phyloP scores from a whole-genome alignment of 441 rosid species.

The Hura crepitans region DNA sequence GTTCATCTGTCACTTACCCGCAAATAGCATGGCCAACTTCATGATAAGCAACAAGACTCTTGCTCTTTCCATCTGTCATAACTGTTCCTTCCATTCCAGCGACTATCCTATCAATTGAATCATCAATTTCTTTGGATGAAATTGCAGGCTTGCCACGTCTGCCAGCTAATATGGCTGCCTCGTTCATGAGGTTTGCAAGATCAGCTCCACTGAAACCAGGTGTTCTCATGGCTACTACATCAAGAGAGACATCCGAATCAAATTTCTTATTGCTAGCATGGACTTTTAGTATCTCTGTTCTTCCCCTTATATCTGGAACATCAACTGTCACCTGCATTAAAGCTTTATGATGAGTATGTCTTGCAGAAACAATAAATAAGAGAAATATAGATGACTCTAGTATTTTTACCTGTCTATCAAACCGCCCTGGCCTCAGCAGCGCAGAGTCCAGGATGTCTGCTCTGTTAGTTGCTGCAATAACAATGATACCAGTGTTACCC shows the following conservation, averaged over 20 bases:
- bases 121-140: slow-evolving; percentile 87
- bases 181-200: slow-evolving; percentile 92
- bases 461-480: slow-evolving; percentile 87
- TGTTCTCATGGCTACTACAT: slow-evolving; percentile 89
- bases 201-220: slow-evolving; percentile 98
- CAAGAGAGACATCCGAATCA: slow-evolving; percentile 80
- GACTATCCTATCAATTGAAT: slow-evolving; percentile 92
- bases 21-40: slow-evolving; percentile 94
- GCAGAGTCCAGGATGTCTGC: slow-evolving; percentile 94
- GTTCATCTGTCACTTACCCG: slow-evolving; percentile 52
- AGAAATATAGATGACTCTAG: neutral
- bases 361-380: neutral
- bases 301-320: slow-evolving; percentile 84
- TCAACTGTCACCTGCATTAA: slow-evolving; percentile 65
- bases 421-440: slow-evolving; percentile 82
- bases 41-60: slow-evolving; percentile 93
- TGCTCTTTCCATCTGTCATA: slow-evolving; percentile 97
- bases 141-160: slow-evolving; percentile 88
- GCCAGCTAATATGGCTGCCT: slow-evolving; percentile 94
- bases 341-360: slow-evolving; percentile 13
- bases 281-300: slow-evolving; percentile 88
- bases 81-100: slow-evolving; percentile 99
- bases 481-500: slow-evolving; percentile 88
- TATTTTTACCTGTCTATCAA: slow-evolving; percentile 75
- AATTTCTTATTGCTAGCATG: slow-evolving; percentile 85